Base-by-base conservation (phyloP, 352 stramenopile species). In the Pythium dissimile region DNA sequence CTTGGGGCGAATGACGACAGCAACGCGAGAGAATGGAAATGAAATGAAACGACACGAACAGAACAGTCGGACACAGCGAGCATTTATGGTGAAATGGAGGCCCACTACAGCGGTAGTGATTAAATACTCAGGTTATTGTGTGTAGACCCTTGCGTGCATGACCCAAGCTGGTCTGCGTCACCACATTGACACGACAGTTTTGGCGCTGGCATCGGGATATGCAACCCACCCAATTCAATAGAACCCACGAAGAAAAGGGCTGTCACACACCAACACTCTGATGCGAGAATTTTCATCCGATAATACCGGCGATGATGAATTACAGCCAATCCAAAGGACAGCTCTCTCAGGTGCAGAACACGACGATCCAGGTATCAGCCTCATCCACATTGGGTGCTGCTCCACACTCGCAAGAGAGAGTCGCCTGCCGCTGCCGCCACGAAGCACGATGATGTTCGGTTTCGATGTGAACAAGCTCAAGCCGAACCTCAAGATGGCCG, bases 391-490 rank as follows among this genome's bases (percentile, higher is more conserved):
- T n/a, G n/a, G n/a, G n/a, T n/a, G n/a, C n/a, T n/a, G n/a, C n/a
- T n/a, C n/a, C n/a, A n/a, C n/a, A n/a, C n/a, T n/a, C n/a, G n/a
- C n/a, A n/a, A n/a, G n/a, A n/a, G n/a, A n/a, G n/a, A n/a, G n/a
- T n/a, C n/a, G n/a, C n/a, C n/a, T n/a, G n/a, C n/a, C n/a, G n/a
- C n/a, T n/a, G n/a, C n/a, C n/a, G 3, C 21, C 7, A 16, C 52
- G 10, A 7, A 26, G 35, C n/a, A 51, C 28, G 21, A 57, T 23
- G n/a, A 94, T 96, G 82, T 94, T 94, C 54, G 84, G 85, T 54
- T 96, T 95, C 65, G 91, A 94, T 56, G 78, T 91, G 59, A 93
- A 95, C 57, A 96, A 96, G 76, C 84, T 95, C 60, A 96, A 96
- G 77, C 81, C 88, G 16, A 93, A 92, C 66, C 80, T 97, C 41